A percentile compares a stretch with the other conserved stretches of the same genome.
Conservation (phyloP, 1,284 basidiomycete species). For the Inonotus obliquus region DNA sequence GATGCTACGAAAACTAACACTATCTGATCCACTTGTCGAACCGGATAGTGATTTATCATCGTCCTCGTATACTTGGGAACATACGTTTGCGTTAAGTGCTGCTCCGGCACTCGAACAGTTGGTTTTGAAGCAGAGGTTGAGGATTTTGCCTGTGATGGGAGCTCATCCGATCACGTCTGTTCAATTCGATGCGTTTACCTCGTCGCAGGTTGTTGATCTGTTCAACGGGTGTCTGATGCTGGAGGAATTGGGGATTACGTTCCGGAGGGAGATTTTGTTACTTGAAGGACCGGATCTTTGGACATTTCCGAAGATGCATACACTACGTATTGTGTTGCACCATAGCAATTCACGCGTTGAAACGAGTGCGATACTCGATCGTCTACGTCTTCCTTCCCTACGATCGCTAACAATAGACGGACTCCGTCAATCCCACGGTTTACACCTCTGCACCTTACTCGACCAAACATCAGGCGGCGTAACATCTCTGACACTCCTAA, state of each 20-base stretch:
- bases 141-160: conserved; percentile 1
- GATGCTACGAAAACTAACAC: conserved; percentile 1
- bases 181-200: conserved; percentile 9
- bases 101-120: conserved; percentile 4
- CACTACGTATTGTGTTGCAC: conserved; percentile 3
- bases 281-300: neutral
- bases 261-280: neutral
- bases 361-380: conserved; percentile 7
- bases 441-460: conserved; percentile 2
- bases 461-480: conserved; percentile 11
- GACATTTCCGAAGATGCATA: conserved; percentile 10
- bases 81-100: conserved; percentile 5
- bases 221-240: conserved; percentile 12
- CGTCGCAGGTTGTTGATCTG: conserved; percentile 8
- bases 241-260: conserved; percentile 9
- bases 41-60: conserved; percentile 1
- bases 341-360: conserved; percentile 5
- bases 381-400: conserved; percentile 1
- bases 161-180: conserved; percentile 11
- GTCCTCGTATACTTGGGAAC: conserved; percentile 3
- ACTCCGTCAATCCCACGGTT: neutral
- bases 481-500: conserved; percentile 3
- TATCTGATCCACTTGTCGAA: conserved; percentile 8
- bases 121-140: conserved; percentile 3
- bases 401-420: conserved; percentile 8